A percentile compares a stretch with the other conserved stretches of the same genome.
Conservation (phyloP, 352 stramenopile genomes). For the Phytophthora lateralis region DNA sequence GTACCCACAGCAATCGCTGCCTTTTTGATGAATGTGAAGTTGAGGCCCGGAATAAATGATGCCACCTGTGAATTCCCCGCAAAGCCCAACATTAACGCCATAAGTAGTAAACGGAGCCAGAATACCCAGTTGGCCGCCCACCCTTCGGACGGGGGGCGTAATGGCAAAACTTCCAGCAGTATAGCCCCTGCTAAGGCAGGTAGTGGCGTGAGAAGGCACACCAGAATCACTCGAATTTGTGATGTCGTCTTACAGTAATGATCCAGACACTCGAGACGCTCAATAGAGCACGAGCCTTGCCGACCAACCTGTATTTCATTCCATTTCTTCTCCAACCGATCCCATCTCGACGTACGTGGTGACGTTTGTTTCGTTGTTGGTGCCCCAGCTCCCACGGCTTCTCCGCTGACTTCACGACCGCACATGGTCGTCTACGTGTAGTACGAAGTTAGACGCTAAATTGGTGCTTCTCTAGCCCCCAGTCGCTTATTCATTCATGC, state of each 20-base stretch:
- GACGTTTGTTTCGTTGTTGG: not conserved
- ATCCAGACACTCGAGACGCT: not conserved
- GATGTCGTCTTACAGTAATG: not conserved
- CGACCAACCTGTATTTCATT: not conserved
- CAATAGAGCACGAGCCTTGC: not conserved
- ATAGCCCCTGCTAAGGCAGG: not conserved
- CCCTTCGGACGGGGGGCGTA: not conserved
- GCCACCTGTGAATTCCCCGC: too few relatives aligned
- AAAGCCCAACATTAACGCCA: slow-evolving; percentile 1
- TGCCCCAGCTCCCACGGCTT: not conserved
- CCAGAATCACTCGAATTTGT: not conserved
- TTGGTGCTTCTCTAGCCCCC: too few relatives aligned
- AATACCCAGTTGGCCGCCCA: not conserved
- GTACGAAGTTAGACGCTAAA: too few relatives aligned
- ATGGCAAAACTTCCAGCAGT: not conserved
- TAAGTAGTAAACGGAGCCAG: not conserved
- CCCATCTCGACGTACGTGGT: not conserved
- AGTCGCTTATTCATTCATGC: too few relatives aligned
- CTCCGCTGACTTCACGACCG: not conserved
- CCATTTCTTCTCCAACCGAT: not conserved
- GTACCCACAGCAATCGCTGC: too few relatives aligned
- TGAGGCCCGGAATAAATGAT: not conserved
- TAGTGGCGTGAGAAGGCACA: too few relatives aligned
- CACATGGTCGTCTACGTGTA: not conserved
- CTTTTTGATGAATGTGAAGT: not conserved